Evolutionary conservation across 2,329 filamentous ascomycete species (phyloP), one percentile per base, ranked within the genome.

Genomic region (Rhynchosporium secalis): DNA sequence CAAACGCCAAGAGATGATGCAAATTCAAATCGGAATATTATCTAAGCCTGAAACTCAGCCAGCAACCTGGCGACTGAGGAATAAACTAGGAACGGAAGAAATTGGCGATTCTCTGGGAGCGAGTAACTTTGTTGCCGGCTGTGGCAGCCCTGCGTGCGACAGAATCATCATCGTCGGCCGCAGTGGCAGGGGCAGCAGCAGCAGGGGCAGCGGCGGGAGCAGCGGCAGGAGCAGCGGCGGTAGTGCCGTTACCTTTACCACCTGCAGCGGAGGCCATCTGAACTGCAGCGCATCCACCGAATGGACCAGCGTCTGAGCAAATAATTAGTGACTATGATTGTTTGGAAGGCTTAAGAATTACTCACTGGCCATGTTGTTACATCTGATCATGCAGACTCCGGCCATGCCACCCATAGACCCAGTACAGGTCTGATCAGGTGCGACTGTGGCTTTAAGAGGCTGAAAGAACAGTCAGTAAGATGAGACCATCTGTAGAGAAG

Each of bases 301-400:
- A 88, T 36, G 85, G 85, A 13, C 85, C 85, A 43, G 84, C 84
- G 20, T 60, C 58, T 60, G 38, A 36, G 20, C 6, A 41, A 8
- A 38, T 13, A 28, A 29, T 61, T 29, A 55, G 56, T 36, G 9
- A 36, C 20, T 47, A 8, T 43, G 31, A 26, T 41, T 2, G 20
- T 10, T 12, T 47, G 31, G 15, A n/a, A 10, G 8, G 7, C 26
- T 13, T 2, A 8, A 9, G 29, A 20, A 26, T 10, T 20, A 56
- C 62, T 58, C 47, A 59, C 79, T 75, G 40, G 84, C 84, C 1
- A 77, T 78, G 74, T 88, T 88, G 76, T 85, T 76, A 76, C 85
- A 87, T 31, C 83, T 80, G 56, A 88, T 83, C 68, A 88, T 80
- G 76, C 86, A 88, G 68, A 86, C 79, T 68, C 84, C 84, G 41